Conservation (phyloP, 164 flowering plant species). For the Berberis vulgaris region DNA sequence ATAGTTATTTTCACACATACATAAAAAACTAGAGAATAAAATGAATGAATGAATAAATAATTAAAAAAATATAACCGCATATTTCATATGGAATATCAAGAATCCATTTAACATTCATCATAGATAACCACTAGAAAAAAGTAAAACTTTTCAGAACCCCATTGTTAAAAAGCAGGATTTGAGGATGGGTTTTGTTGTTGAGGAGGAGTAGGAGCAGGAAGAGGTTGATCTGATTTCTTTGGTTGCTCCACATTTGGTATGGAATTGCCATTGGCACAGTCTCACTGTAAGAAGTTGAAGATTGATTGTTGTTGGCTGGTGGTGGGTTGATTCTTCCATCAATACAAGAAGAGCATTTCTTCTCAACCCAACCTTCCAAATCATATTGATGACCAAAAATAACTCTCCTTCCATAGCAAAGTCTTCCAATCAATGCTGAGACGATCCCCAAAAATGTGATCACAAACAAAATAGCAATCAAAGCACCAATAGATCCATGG, state of each 20-base stretch:
- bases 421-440: constrained; percentile 63
- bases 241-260: constrained; percentile 18
- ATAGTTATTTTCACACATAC: too few species aligned
- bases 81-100: too few species aligned
- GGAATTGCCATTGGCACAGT: constrained; percentile 19
- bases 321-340: constrained; percentile 43
- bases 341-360: constrained; percentile 60
- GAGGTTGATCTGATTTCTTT: constrained; percentile 15
- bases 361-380: constrained; percentile 62
- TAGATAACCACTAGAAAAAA: neutral
- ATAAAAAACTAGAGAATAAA: too few species aligned
- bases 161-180: neutral
- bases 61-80: too few species aligned
- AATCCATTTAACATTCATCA: constrained; percentile 8
- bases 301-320: constrained; percentile 5
- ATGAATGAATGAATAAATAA: too few species aligned
- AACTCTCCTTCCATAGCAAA: constrained; percentile 61
- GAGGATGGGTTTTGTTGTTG: constrained; percentile 7
- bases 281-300: neutral
- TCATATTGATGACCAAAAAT: constrained; percentile 54
- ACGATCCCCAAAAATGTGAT: constrained; percentile 47
- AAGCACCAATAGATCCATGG: constrained; percentile 63
- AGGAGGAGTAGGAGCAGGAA: neutral
- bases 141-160: constrained; percentile 8
- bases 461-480: constrained; percentile 64